phyloP scores from a whole-genome alignment of 495 filamentous ascomycete genomes.

The Tuber magnatum region DNA sequence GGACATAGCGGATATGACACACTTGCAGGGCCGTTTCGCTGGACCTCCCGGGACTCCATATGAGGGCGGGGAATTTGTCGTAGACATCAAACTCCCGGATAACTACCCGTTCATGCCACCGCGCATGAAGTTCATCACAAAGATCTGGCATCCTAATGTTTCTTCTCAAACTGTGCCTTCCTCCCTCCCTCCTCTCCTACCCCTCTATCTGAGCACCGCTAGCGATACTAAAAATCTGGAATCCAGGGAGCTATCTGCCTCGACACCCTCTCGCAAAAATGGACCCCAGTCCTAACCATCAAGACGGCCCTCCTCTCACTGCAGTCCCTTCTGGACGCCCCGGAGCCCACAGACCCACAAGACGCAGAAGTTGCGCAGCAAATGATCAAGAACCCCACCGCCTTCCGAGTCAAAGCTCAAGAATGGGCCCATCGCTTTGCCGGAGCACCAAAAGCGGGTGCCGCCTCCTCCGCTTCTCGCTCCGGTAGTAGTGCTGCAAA shows the following conservation, averaged over 20 bases:
- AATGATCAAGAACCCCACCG: conserved; percentile 69
- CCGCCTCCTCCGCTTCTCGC: neutral
- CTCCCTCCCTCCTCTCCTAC: neutral
- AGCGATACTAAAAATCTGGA: neutral
- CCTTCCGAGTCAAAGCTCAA: conserved; percentile 74
- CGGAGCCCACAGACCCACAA: conserved; percentile 94
- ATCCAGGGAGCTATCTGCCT: conserved; percentile 89
- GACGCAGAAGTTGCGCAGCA: conserved; percentile 92
- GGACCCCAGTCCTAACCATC: conserved; percentile 93
- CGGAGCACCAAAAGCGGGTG: conserved; percentile 47
- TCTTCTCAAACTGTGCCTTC: conserved; percentile 80
- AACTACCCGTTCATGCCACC: conserved; percentile 94
- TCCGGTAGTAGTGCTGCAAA: neutral
- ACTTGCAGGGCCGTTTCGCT: conserved; percentile 73
- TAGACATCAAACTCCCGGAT: conserved; percentile 79
- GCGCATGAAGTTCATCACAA: conserved; percentile 86
- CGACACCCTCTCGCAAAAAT: conserved; percentile 79
- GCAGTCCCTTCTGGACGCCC: conserved; percentile 84
- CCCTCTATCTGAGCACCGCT: neutral
- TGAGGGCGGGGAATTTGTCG: conserved; percentile 72
- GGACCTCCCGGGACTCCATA: conserved; percentile 93
- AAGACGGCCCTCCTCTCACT: conserved; percentile 90
- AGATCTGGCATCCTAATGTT: conserved; percentile 97
- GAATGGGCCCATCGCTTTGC: conserved; percentile 87
- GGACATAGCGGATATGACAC: conserved; percentile 64